Evolutionary conservation across 768 basidiomycete species (phyloP), one percentile per base, ranked within the genome.

Genomic region (Lactifluus pinguis): DNA sequence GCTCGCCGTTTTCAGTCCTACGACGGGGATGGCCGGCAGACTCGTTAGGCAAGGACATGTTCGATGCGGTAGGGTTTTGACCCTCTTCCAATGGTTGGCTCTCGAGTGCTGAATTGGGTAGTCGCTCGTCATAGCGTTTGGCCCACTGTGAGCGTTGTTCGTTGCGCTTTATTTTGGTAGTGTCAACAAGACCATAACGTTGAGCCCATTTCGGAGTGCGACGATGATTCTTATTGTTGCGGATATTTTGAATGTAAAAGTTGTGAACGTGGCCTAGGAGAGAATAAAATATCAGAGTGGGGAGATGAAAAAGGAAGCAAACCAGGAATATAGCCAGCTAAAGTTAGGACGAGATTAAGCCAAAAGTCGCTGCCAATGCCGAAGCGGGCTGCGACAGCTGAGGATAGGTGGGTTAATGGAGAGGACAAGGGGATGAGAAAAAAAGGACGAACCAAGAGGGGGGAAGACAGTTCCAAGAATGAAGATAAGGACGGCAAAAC

Each of bases 191-290:
- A 42, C 95, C 95, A 72, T 92, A 92, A 64, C 87, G 82, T 73
- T 89, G 79, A 0, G 87, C 87, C 95, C 95, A 98, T 73, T 97
- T 95, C 19, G 95, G 95, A n/a, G 95, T 97, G 48, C 95, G 85
- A 14, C 80, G 78, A 70, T 89, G 82, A 67, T 84, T 95, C 79
- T 95, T 92, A 78, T 98, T 98, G 76, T 97, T 98, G 59, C 95
- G 80, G 65, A 98, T 85, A 73, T 97, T 97, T 86, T 98, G 89
- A 61, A 93, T 90, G 76, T 93, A 93, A 71, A 93, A 93, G 67
- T 95, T 97, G 75, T 98, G 95, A 56, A 75, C 84, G 71, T 98
- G 94, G 21, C 92, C 91, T 86, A 70, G 38, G 54, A 65, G 66
- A 48, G 42, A 11, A 48, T 61, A 42, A 48, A 54, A 51, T 13